Evolutionary conservation across 1,284 basidiomycete genomes (phyloP), one percentile per base, ranked within the genome.

Genomic region (Tetrapyrgos nigripes): DNA sequence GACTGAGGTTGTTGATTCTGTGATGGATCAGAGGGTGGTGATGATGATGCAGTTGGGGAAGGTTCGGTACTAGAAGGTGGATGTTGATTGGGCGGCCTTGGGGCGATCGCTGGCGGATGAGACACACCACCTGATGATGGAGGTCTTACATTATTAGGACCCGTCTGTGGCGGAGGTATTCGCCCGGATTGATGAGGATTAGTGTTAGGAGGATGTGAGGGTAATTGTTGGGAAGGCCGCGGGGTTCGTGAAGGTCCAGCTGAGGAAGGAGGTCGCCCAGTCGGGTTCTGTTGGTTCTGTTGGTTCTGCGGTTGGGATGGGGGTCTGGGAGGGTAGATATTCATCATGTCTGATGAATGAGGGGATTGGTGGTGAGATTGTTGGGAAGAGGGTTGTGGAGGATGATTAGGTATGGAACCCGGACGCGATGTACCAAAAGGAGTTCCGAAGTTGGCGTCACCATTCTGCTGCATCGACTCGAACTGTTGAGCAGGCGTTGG

Each of bases 401-500:
- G 78, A 59, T 80, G 77, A 11, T 72, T 70, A 26, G 73, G 74
- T n/a, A 50, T 70, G 75, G n/a, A 33, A 21, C 3, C 27, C 27
- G 29, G 21, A 50, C 9, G 14, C 21, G 4, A 17, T 31, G 23
- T 29, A 29, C 49, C 28, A 31, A 27, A 11, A 50, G 26, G 17
- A 48, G 23, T 50, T 19, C 17, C 26, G 23, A 50, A 17, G n/a
- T 19, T 14, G 17, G 23, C 46, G 23, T 50, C 49, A n/a, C 31
- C 40, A 29, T 70, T 68, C 54, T 72, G 72, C 53, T 78, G 79
- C 78, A 86, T 83, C 55, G 79, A 73, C 51, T 81, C 79, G 58
- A 81, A 77, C 51, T 82, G 80, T 65, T 89, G 87, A 6, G 86
- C 84, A 8, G 87, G 85, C 2, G 87, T 88, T 21, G 78, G 66